Base-by-base conservation (phyloP, 2,329 filamentous ascomycete genomes). In the Helminthosporium solani region DNA sequence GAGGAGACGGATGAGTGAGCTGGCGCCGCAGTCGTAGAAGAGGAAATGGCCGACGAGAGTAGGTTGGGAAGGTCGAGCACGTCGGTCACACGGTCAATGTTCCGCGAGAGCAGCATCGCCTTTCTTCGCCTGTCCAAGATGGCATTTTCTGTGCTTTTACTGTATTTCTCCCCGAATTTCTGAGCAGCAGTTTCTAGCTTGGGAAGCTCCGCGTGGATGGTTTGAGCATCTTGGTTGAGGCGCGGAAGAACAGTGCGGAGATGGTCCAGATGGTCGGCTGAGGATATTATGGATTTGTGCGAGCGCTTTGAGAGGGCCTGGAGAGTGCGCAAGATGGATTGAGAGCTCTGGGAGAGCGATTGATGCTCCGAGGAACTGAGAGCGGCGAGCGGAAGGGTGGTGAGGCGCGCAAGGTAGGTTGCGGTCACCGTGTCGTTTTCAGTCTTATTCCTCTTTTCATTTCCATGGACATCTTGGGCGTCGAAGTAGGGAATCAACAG, bases 241-340 rank as follows among this genome's bases (percentile, higher is more conserved):
- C 75, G 70, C 0, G 90, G 88, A n/a, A 99, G 76, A 1, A 85
- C 81, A n/a, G 78, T 76, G 40, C 78, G 77, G 7, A 97, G 78
- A 8, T 83, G 84, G n/a, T 82, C 80, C 60, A 97, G 84, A 58
- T 88, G 85, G 57, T 84, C 81, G 18, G 88, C 85, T 3, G 92
- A 94, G 42, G 85, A 78, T 58, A 96, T 90, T 54, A 97, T 85
- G 15, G 85, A 79, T 64, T 86, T 88, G 70, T 96, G 86, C 0
- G 91, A 96, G 57, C 88, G 87, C 60, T 95, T 95, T 7, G 91
- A 92, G 40, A 97, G 82, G 0, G 84, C 82, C 67, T 99, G 94
- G 1, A 97, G 79, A 0, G 90, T 88, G 33, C 95, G 82, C 12
- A 92, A 80, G 33, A 88, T 81, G 0, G 88, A 87, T 52, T 96